phyloP scores from a whole-genome alignment of 2,329 filamentous ascomycete genomes.

The Ploettnerulaceae sp. region DNA sequence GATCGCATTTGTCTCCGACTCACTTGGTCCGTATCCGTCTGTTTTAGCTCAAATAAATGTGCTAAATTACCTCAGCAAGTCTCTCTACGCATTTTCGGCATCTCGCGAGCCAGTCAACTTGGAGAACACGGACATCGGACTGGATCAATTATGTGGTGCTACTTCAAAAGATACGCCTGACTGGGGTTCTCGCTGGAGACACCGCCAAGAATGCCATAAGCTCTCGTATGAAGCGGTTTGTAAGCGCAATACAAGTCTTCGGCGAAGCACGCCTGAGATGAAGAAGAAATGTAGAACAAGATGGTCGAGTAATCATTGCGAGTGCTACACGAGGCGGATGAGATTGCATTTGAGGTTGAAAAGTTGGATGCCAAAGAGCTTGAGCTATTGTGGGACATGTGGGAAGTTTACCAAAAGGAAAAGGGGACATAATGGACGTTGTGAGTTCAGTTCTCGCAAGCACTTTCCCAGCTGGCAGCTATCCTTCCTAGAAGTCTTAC shows the following conservation, averaged over 20 bases:
- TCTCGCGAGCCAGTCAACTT: conserved; percentile 9
- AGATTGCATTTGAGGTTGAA: conserved; percentile 20
- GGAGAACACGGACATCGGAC: conserved; percentile 10
- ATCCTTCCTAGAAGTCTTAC: neutral
- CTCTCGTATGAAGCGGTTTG: conserved; percentile 8
- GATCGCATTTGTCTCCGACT: conserved; percentile 27
- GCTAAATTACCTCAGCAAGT: conserved; percentile 18
- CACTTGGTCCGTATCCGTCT: conserved; percentile 23
- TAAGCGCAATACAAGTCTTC: conserved; percentile 1
- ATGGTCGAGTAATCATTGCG: conserved; percentile 19
- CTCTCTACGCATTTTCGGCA: conserved; percentile 19
- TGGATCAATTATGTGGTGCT: conserved; percentile 9
- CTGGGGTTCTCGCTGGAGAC: conserved; percentile 1
- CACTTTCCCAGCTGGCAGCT: neutral
- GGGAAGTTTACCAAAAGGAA: conserved; percentile 25
- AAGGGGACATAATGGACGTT: conserved; percentile 19
- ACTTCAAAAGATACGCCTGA: neutral
- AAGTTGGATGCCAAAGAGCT: conserved; percentile 23
- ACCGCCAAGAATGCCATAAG: conserved; percentile 19
- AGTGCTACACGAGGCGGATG: conserved; percentile 16
- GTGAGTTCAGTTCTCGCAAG: conserved; percentile 14
- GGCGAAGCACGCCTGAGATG: conserved; percentile 4
- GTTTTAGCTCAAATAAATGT: neutral
- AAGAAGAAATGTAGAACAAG: conserved; percentile 15
- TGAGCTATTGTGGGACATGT: conserved; percentile 27